Percentiles rank a stretch among this genome's conserved stretches.
phyloP scores from a whole-genome alignment of 2,329 filamentous ascomycete species.

The Acephala macrosclerotiorum region DNA sequence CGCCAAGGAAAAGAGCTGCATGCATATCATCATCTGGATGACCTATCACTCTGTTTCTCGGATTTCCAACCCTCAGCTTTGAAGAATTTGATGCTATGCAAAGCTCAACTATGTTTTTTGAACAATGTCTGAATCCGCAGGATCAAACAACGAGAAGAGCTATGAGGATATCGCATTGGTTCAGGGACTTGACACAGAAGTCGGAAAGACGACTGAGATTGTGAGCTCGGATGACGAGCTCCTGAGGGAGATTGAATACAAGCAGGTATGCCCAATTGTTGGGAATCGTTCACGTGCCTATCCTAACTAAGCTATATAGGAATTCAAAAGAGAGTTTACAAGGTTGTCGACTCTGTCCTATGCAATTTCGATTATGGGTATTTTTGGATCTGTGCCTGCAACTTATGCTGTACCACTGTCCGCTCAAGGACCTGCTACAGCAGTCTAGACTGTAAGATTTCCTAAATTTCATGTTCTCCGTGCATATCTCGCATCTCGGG shows the following conservation, averaged over 20 bases:
- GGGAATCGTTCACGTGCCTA: neutral
- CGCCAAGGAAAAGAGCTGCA: neutral
- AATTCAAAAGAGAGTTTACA: neutral
- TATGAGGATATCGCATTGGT: neutral
- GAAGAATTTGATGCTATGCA: neutral
- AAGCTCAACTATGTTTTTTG: neutral
- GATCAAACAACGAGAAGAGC: neutral
- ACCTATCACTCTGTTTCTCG: neutral
- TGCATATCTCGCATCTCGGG: neutral
- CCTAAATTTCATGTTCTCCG: neutral
- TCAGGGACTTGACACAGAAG: neutral
- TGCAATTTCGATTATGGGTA: neutral
- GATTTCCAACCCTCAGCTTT: neutral
- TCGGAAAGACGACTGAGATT: neutral
- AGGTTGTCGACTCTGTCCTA: conserved; percentile 2
- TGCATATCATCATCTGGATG: neutral
- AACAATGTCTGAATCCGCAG: neutral
- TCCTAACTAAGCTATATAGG: neutral
- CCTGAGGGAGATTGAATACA: neutral
- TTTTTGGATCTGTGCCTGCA: neutral
- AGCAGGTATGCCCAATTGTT: neutral
- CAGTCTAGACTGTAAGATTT: neutral
- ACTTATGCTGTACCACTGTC: conserved; percentile 7
- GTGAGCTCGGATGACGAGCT: neutral
- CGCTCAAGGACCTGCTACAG: neutral